phyloP scores from a whole-genome alignment of 139 green algal species.

The Zygnema cylindricum region DNA sequence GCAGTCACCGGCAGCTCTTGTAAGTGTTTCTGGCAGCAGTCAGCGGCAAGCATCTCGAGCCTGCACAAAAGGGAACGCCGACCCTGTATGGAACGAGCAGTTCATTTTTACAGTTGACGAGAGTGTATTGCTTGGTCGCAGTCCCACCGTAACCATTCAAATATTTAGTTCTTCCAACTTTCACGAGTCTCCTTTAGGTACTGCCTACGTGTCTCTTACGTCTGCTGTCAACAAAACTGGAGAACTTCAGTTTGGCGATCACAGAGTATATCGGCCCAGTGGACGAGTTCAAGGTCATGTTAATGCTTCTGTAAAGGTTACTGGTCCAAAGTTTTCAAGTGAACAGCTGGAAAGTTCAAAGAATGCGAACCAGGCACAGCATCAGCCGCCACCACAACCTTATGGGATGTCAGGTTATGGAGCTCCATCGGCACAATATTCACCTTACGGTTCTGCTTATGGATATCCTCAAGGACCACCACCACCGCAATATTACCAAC shows the following conservation, averaged over 20 bases:
- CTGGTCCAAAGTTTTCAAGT: background rate
- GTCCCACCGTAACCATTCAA: background rate
- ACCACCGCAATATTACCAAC: background rate
- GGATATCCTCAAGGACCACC: background rate
- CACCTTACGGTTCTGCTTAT: background rate
- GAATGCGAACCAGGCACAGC: background rate
- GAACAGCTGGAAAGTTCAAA: background rate
- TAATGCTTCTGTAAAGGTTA: background rate
- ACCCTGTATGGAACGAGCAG: background rate
- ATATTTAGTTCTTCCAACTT: background rate
- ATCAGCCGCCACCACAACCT: too few relatives aligned
- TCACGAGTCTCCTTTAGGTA: background rate
- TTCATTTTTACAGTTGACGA: background rate
- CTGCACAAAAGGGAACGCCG: background rate
- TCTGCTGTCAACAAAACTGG: background rate
- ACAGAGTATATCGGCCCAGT: background rate
- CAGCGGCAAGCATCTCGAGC: background rate
- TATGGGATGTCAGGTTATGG: background rate
- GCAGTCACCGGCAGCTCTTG: background rate
- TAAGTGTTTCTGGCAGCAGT: background rate
- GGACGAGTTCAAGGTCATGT: background rate
- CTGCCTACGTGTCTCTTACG: background rate
- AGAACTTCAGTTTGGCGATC: background rate
- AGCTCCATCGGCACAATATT: background rate
- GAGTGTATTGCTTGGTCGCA: background rate